Evolutionary conservation across 345 rosid genomes (phyloP).

Genomic region (Eucalyptus guilfoylei): DNA sequence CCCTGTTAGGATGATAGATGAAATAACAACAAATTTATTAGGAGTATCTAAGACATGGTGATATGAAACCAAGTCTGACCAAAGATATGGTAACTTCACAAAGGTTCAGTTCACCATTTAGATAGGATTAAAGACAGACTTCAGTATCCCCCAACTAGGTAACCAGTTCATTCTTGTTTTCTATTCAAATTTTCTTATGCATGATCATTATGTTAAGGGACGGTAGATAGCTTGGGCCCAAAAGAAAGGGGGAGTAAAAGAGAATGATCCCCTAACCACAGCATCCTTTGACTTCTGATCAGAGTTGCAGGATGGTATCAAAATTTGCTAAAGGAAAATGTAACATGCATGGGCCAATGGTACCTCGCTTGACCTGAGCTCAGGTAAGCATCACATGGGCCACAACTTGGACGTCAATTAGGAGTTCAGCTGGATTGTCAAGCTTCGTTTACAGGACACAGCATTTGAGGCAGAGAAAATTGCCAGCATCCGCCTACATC

Average conservation of each 20-base stretch:
- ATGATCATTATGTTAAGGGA: background rate
- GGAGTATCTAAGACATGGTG: too few relatives aligned
- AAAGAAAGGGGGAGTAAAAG: background rate
- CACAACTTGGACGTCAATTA: slow-evolving; percentile 63
- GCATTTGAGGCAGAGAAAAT: slow-evolving; percentile 74
- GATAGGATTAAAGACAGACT: too few relatives aligned
- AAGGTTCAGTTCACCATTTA: too few relatives aligned
- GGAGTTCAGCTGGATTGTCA: slow-evolving; percentile 31
- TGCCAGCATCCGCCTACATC: slow-evolving; percentile 67
- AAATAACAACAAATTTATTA: too few relatives aligned
- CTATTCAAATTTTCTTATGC: background rate
- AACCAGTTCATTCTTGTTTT: too few relatives aligned
- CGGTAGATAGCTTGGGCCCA: background rate
- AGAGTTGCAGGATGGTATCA: too few relatives aligned
- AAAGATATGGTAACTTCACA: too few relatives aligned
- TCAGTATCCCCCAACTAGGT: too few relatives aligned
- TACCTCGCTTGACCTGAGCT: slow-evolving; percentile 65
- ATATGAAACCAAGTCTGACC: too few relatives aligned
- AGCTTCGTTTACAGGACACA: slow-evolving; percentile 64
- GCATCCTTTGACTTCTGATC: too few relatives aligned
- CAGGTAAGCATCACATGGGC: slow-evolving; percentile 70
- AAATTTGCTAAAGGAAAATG: background rate
- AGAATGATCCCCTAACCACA: too few relatives aligned
- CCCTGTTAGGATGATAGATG: too few relatives aligned
- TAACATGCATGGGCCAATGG: background rate